Base-by-base conservation (phyloP, 768 basidiomycete genomes). In the Xerocomellus intermedius region DNA sequence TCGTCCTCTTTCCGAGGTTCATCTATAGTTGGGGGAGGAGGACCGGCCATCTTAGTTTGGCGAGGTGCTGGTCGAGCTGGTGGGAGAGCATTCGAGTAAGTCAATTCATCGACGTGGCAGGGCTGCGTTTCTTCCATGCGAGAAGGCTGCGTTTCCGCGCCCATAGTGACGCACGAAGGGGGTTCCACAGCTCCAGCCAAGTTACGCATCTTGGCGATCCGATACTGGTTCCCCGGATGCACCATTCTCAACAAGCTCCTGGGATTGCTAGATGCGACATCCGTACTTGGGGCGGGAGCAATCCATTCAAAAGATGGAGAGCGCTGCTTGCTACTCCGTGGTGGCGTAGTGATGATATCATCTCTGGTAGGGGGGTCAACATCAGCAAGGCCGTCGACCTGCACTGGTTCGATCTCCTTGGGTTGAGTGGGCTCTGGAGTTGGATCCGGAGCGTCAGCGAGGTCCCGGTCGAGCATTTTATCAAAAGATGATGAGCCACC, bases 401-500 rank as follows among this genome's bases (percentile, higher is more conserved):
- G 64, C 8, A 32, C 19, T 17, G 59, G 48, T 7, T 58, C 55
- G 14, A 46, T 45, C n/a, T 51, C 48, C 19, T 39, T 44, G 35
- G 51, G 32, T 16, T 60, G 61, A 13, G 62, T 50, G 7, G 62
- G 51, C n/a, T 60, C 64, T 26, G 61, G 62, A 38, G 65, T 61
- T 9, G 65, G 60, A 45, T 64, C 67, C 26, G 62, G 59, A 50
- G 54, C 54, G 37, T 54, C 69, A 56, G 33, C 45, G 30, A 66
- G 65, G 47, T 65, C 70, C 52, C 69, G 76, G 60, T 70, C 71
- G 33, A 77, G 64, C 54, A 75, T 65, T 32, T 70, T 68, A 50
- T 73, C 73, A 50, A 75, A 76, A 21, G 74, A 78, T 2, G 78
- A 79, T 24, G 75, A 69, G 30, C 73, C 73, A 55, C 69, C 67